A percentile compares a stretch with the other conserved stretches of the same genome.
These are phyloP conservation scores for Rhododendron henanense DNA, from an alignment of 148 eudicot genomes.

Conservation along the genomic window DNA sequence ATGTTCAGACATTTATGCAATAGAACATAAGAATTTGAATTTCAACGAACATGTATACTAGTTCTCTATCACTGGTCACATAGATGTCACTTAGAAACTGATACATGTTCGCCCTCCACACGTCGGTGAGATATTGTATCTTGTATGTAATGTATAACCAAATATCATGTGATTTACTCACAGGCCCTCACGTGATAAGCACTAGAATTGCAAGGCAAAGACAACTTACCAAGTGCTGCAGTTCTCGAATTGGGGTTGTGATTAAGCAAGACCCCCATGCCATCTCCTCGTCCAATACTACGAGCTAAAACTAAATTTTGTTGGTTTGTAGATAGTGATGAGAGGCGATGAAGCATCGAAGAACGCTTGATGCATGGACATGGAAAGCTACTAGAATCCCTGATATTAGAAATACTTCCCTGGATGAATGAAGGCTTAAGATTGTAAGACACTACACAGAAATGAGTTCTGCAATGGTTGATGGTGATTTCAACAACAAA, in stretches of 20 bases:
- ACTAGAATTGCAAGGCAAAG: background rate
- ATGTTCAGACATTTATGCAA: background rate
- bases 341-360: slow-evolving; percentile 7
- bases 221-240: slow-evolving; percentile 12
- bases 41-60: background rate
- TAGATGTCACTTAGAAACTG: background rate
- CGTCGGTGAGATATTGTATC: background rate
- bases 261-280: slow-evolving; percentile 1
- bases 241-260: background rate
- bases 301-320: slow-evolving; percentile 10
- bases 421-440: background rate
- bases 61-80: background rate
- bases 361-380: slow-evolving; percentile 8
- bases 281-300: slow-evolving; percentile 12
- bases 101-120: background rate
- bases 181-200: background rate
- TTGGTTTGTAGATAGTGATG: slow-evolving; percentile 2
- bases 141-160: background rate
- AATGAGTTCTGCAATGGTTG: background rate
- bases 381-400: slow-evolving; percentile 7
- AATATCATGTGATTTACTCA: background rate
- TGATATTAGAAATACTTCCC: slow-evolving; percentile 6
- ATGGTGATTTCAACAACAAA: background rate
- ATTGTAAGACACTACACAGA: background rate
- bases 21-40: background rate